Percentiles rank a stretch among this genome's conserved stretches.
phyloP scores from a whole-genome alignment of 106 monocot species.

The Chionographis japonica region DNA sequence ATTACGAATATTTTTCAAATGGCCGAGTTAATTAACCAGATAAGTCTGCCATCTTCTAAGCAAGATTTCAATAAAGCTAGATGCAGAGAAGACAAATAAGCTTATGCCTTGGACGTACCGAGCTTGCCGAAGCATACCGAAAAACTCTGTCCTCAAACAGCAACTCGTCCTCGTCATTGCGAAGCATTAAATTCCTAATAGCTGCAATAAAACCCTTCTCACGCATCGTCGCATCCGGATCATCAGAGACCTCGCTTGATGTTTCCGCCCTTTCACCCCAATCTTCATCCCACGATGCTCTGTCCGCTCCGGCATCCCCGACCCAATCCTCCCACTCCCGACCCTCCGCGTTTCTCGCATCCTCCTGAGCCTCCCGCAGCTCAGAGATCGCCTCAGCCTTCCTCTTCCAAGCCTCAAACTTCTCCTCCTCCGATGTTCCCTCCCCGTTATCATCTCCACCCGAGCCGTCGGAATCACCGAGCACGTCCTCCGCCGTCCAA shows the following conservation, averaged over 20 bases:
- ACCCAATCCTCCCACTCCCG: conserved; percentile 93
- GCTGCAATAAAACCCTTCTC: conserved; percentile 35
- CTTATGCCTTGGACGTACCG: conserved; percentile 36
- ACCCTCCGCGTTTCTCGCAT: conserved; percentile 49
- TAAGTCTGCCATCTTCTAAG: no score
- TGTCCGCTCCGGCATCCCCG: neutral
- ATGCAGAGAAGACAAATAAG: no score
- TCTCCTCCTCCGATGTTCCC: conserved; percentile 26
- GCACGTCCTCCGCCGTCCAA: conserved; percentile 34
- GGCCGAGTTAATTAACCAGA: no score
- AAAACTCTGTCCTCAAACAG: conserved; percentile 96
- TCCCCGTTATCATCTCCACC: conserved; percentile 7
- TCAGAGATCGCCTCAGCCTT: conserved; percentile 90
- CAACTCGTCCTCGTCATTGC: conserved; percentile 53
- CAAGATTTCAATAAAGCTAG: neutral
- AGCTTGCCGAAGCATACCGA: conserved; percentile 69
- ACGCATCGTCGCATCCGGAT: conserved; percentile 19
- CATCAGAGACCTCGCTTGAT: conserved; percentile 3
- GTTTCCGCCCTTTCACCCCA: conserved; percentile 6
- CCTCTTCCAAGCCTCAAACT: conserved; percentile 84
- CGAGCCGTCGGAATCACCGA: conserved; percentile 4
- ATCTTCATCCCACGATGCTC: conserved; percentile 33
- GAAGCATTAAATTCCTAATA: conserved; percentile 33
- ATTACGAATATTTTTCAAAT: no score
- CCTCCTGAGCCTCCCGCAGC: conserved; percentile 76